Base-by-base conservation (phyloP, 257 asterid species). In the Solanum peruvianum region DNA sequence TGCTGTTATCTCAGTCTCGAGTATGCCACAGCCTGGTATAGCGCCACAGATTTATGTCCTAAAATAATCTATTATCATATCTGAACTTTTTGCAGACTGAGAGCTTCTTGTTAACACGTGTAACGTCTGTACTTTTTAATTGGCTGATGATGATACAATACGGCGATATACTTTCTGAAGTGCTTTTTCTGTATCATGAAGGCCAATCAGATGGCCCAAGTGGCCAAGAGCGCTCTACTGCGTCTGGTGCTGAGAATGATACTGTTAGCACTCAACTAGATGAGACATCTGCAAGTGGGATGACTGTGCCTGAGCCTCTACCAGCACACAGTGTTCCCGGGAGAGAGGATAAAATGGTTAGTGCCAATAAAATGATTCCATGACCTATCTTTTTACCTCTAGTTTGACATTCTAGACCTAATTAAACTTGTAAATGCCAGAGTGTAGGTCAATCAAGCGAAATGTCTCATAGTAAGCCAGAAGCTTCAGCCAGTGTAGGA, bases 201-300 rank as follows among this genome's bases (percentile, higher is more conserved):
- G 92, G 93, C 67, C 93, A 82, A 88, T 62, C 95, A 87, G 96
- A 93, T 62, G 80, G 87, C 86, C 88, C 91, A 72, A 88, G 90
- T 85, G 91, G 72, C 90, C 92, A 85, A 85, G 93, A 86, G 47
- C 89, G 60, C 72, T 78, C 87, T 84, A 88, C 71, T 85, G 88
- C 88, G 84, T 66, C 85, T 88, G 91, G 75, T 86, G 87, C 84
- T 47, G 84, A 90, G 75, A 87, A 85, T 76, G 89, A 77, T 73
- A 88, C 87, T 52, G 86, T 31, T 21, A 87, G 86, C 85, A 71
- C 90, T 71, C 90, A 83, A 42, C 92, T 62, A n/a, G 71, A 67
- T 81, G 87, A 85, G 82, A 69, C 76, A 23, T 49, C 91, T 42
- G 42, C 88, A 71, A 44, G 45, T 80, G 82, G 88, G 84, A 77